Base-by-base conservation (phyloP, 768 basidiomycete genomes). In the Pleurotus tuber-regium region DNA sequence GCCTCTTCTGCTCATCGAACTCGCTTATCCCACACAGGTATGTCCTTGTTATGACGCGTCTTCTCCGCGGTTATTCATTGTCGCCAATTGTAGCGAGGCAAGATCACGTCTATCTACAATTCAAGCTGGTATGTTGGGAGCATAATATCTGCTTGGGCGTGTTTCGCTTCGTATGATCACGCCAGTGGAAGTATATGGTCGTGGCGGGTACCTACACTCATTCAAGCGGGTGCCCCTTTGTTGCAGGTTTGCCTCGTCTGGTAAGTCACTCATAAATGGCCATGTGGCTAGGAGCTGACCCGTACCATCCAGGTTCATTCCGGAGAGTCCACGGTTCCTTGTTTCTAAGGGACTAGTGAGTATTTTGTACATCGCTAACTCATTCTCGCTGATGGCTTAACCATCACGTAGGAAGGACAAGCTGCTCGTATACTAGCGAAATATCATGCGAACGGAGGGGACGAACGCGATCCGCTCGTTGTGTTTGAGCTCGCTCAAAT, bases 91-190 rank as follows among this genome's bases (percentile, higher is more conserved):
- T 26, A 73, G 72, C 69, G 72, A 51, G 83, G 78, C 2, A 80
- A 82, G 64, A 68, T 84, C 18, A 84, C 80, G 12, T 78, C 83
- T 8, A 62, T 84, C 51, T 89, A 84, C 65, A 89, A 90, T 66
- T 75, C 84, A 0, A 77, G 75, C 43, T 90, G 88, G 88, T 89
- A 89, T 63, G 59, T 84, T 29, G 88, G 89, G 8, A 83, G 83
- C 54, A 83, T 87, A 52, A 64, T 83, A 31, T 80, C 82, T 62
- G 75, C 75, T 55, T 78, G 71, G 68, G 69, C 70, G n/a, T 75
- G 74, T 59, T 76, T 70, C 57, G 75, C 69, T 14, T 54, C 77
- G 14, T 77, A 69, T 52, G 59, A 69, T 19, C 64, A 62, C 28
- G 69, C 68, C 16, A 59, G 61, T 7, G 65, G 63, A 4, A 76